Conservation (phyloP, 768 basidiomycete genomes). For the Naganishia friedmannii region DNA sequence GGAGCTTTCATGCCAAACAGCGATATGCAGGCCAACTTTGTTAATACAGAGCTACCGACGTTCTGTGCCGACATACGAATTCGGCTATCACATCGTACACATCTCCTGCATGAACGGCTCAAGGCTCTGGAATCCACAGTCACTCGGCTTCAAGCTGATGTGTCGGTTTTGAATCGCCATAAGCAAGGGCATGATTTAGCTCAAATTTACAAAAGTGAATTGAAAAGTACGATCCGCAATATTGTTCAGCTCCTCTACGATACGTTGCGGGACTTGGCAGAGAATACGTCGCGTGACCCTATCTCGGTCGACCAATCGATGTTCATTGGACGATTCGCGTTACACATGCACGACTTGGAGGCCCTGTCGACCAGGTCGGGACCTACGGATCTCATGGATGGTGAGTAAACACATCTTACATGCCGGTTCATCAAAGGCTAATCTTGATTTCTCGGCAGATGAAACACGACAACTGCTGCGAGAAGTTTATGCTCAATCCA, state of each 20-base stretch:
- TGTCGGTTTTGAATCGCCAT: not conserved
- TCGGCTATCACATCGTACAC: slow-evolving; percentile 66
- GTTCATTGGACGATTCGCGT: slow-evolving; percentile 16
- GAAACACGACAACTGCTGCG: not conserved
- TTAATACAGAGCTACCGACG: slow-evolving; percentile 52
- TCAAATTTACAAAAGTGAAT: not conserved
- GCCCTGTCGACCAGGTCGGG: not conserved
- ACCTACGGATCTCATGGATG: not conserved
- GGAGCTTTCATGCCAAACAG: slow-evolving; percentile 8
- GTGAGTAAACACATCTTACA: not conserved
- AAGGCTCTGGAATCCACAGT: slow-evolving; percentile 58
- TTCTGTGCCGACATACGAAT: slow-evolving; percentile 64
- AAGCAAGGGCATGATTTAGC: not conserved
- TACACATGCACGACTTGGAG: not conserved
- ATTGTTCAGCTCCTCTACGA: slow-evolving; percentile 1
- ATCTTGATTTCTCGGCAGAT: not conserved
- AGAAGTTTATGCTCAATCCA: slow-evolving; percentile 1
- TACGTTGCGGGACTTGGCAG: not conserved
- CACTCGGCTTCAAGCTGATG: not conserved
- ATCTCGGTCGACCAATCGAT: slow-evolving; percentile 10
- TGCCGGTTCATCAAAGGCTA: not conserved
- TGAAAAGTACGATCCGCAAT: not conserved
- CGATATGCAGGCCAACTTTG: slow-evolving; percentile 7
- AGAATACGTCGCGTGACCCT: not conserved
- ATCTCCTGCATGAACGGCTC: slow-evolving; percentile 62